Conservation (phyloP, 805 yeast species). For the Kodamaea fukazawae region DNA sequence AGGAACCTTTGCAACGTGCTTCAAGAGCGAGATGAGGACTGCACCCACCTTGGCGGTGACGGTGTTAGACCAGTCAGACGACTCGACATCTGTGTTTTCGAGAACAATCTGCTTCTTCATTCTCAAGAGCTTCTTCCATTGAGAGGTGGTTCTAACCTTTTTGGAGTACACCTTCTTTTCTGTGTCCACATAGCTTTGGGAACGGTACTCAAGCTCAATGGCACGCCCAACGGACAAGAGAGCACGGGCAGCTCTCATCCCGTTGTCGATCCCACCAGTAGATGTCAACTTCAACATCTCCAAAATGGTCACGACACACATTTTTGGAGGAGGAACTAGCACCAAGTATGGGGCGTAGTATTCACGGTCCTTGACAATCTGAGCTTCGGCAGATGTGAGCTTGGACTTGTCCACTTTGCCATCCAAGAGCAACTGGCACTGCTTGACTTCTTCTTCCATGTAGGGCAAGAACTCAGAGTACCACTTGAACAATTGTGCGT, state of each 20-base stretch:
- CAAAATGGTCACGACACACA: conserved; percentile 79
- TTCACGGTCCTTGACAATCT: conserved; percentile 41
- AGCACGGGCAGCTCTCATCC: conserved; percentile 81
- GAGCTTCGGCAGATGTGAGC: conserved; percentile 19
- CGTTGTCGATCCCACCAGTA: conserved; percentile 73
- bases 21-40: conserved; percentile 64
- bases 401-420: conserved; percentile 15
- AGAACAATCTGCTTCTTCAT: conserved; percentile 12
- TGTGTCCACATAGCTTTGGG: conserved; percentile 58
- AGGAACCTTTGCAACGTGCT: conserved; percentile 78
- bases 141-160: conserved; percentile 44
- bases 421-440: conserved; percentile 47
- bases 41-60: conserved; percentile 72
- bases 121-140: conserved; percentile 45
- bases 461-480: conserved; percentile 68
- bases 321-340: conserved; percentile 71
- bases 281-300: conserved; percentile 74
- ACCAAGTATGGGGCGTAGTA: conserved; percentile 75
- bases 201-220: conserved; percentile 77
- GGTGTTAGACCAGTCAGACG: conserved; percentile 22
- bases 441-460: conserved; percentile 61
- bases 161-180: conserved; percentile 51
- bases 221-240: conserved; percentile 80
- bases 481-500: conserved; percentile 83
- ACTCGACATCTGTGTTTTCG: conserved; percentile 11